Conservation (phyloP, 1,139 yeast species). For the Nakaseomyces nivariensis region DNA sequence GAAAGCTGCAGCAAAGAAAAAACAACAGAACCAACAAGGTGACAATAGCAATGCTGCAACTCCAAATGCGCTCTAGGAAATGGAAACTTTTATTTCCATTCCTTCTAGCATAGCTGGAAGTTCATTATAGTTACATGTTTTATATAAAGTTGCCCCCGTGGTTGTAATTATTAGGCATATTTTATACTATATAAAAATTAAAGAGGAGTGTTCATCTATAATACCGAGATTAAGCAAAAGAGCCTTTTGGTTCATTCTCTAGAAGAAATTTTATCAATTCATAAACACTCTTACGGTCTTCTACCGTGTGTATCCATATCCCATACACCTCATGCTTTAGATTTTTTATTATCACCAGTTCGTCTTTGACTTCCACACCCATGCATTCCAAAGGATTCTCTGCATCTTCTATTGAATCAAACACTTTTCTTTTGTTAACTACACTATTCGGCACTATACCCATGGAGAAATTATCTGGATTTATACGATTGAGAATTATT, state of each 20-base stretch:
- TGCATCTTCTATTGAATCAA: conserved; percentile 33
- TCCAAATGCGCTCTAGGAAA: neutral
- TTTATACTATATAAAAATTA: neutral
- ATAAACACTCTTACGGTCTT: conserved; percentile 56
- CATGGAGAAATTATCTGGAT: conserved; percentile 68
- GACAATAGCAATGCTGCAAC: neutral
- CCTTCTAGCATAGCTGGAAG: too few species aligned
- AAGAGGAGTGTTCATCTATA: too few species aligned
- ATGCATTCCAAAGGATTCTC: conserved; percentile 42
- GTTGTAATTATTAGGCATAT: neutral
- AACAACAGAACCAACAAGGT: conserved; percentile 7
- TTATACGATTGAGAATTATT: conserved; percentile 62
- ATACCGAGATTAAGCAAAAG: conserved; percentile 20
- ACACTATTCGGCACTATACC: conserved; percentile 60
- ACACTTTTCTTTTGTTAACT: conserved; percentile 35
- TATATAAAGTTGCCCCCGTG: neutral
- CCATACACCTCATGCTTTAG: conserved; percentile 76
- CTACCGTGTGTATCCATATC: conserved; percentile 75
- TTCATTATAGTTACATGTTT: too few species aligned
- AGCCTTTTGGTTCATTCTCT: conserved; percentile 28
- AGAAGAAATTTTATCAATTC: conserved; percentile 41
- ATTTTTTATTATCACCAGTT: conserved; percentile 69
- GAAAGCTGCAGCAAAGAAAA: conserved; percentile 20
- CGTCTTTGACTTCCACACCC: conserved; percentile 72
- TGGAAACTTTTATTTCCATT: neutral